Base-by-base conservation (phyloP, 257 asterid species). In the Jacaranda copaia region DNA sequence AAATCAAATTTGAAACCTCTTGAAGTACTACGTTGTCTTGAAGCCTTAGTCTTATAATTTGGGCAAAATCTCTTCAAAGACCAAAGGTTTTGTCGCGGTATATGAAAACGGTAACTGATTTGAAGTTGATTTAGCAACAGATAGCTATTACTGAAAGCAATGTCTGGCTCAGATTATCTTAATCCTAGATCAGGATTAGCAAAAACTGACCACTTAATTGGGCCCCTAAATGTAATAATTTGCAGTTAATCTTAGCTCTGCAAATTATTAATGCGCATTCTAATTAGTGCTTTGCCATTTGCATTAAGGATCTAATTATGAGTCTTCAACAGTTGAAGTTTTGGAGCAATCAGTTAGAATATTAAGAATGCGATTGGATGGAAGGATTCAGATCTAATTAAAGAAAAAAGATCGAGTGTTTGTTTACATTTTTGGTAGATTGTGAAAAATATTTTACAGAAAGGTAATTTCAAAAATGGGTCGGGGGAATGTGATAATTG, bases 81-180 rank as follows among this genome's bases (percentile, higher is more conserved):
- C 4, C 63, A 1, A 68, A 45, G 52, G 16, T 58, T 58, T 77
- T 77, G 70, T 35, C 6, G 58, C 59, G 40, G 63, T 48, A 63
- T 36, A 4, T 15, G n/a, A 46, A 32, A 42, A 18, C 46, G 62
- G 76, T n/a, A 38, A 48, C 43, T 36, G 10, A 35, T 58, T 12
- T 69, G 49, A 68, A 68, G 8, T 76, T 45, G 70, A 68, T 56
- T 52, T 40, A 67, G 51, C 25, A 75, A 45, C 65, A 56, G 65
- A 38, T 32, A 36, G 7, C 67, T 18, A 52, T 11, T 64, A 52
- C 38, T n/a, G 56, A 57, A 40, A 58, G 45, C 68, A 18, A 57
- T 18, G 42, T 72, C 32, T 18, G 25, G 53, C 68, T 40, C 9
- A 19, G 16, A 56, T 18, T 46, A 67, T 19, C 39, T 67, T 45